These are phyloP conservation scores for Erythrophleum ivorense DNA, from an alignment of 331 rosid species.

Conservation along the genomic window DNA sequence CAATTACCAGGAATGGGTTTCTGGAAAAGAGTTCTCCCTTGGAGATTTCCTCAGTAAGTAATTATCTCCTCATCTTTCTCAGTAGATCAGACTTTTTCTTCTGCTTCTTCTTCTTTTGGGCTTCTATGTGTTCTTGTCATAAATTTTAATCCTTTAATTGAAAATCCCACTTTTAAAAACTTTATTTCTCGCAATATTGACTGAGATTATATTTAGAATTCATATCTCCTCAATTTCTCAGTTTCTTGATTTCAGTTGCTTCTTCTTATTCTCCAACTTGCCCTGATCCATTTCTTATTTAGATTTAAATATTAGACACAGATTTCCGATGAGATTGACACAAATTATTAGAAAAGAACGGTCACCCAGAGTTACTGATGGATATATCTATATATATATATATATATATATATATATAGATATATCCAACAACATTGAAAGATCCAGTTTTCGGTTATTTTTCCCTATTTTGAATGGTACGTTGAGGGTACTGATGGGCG, in stretches of 20 bases:
- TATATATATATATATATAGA: too few species aligned
- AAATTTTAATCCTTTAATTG: neutral
- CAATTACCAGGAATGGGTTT: slow-evolving; percentile 78
- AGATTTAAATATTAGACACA: neutral
- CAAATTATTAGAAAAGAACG: too few species aligned
- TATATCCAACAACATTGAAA: too few species aligned
- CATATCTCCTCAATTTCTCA: neutral
- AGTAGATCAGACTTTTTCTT: too few species aligned
- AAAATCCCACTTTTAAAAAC: neutral
- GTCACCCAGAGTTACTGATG: too few species aligned
- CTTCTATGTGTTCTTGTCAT: neutral
- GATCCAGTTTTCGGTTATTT: too few species aligned
- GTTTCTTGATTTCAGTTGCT: neutral
- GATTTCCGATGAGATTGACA: neutral
- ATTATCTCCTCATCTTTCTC: neutral
- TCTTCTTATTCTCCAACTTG: neutral
- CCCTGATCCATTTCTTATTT: neutral
- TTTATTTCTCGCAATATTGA: too few species aligned
- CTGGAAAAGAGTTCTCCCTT: slow-evolving; percentile 63
- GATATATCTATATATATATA: too few species aligned
- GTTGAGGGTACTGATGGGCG: too few species aligned
- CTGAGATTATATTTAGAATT: too few species aligned
- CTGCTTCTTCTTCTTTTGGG: neutral
- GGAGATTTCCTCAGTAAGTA: slow-evolving; percentile 89
- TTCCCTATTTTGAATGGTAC: too few species aligned